A percentile compares a stretch with the other conserved stretches of the same genome.
Conservation (phyloP, 495 filamentous ascomycete species). For the Haplographium delicatum region DNA sequence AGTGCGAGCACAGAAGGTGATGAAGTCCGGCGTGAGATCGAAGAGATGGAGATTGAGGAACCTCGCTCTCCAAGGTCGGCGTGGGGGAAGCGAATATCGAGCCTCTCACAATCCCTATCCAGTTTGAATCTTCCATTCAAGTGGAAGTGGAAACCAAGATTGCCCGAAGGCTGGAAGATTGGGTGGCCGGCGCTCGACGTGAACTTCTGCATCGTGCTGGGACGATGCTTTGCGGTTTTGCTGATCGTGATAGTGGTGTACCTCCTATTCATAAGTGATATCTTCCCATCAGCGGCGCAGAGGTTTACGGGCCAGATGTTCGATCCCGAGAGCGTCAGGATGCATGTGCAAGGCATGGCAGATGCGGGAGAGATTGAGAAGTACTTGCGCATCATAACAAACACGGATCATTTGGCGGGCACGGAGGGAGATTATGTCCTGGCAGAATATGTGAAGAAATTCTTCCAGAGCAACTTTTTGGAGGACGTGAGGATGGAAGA, state of each 20-base stretch:
- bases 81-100: slow-evolving; percentile 47
- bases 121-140: slow-evolving; percentile 21
- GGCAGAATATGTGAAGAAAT: slow-evolving; percentile 71
- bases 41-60: slow-evolving; percentile 87
- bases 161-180: slow-evolving; percentile 23
- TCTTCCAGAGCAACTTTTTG: slow-evolving; percentile 61
- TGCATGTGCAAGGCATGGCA: slow-evolving; percentile 63
- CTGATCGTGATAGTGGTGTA: slow-evolving; percentile 74
- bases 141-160: slow-evolving; percentile 15
- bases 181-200: slow-evolving; percentile 25
- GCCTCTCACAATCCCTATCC: slow-evolving; percentile 39
- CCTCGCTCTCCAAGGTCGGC: slow-evolving; percentile 37
- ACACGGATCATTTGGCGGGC: slow-evolving; percentile 82
- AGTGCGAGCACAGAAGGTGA: slow-evolving; percentile 42
- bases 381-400: slow-evolving; percentile 65
- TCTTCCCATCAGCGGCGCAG: slow-evolving; percentile 59
- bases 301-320: slow-evolving; percentile 46
- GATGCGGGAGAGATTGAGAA: slow-evolving; percentile 62
- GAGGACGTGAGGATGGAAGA: slow-evolving; percentile 68
- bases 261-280: slow-evolving; percentile 73
- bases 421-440: slow-evolving; percentile 83
- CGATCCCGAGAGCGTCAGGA: slow-evolving; percentile 62
- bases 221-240: slow-evolving; percentile 66
- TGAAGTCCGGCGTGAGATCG: slow-evolving; percentile 69
- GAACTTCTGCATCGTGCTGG: slow-evolving; percentile 52